Percentiles rank a stretch among this genome's conserved stretches.
Evolutionary conservation across 2,329 filamentous ascomycete species (phyloP).

Genomic region (Stemphylium lycopersici): DNA sequence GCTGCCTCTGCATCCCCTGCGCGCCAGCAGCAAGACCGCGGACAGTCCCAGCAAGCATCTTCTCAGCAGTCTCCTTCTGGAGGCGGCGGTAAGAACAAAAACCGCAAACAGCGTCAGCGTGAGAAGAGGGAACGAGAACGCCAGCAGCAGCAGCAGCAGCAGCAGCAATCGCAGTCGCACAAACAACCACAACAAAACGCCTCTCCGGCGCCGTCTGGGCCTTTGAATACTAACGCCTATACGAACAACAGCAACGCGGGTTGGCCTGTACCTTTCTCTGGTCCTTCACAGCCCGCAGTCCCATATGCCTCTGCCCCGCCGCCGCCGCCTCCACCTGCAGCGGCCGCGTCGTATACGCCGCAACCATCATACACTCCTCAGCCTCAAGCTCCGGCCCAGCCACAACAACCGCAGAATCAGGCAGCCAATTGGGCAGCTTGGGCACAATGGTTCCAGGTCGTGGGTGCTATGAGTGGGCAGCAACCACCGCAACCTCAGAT

Average conservation of each 20-base stretch:
- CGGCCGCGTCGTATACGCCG: constrained; percentile 21
- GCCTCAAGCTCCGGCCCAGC: constrained; percentile 12
- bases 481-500: constrained; percentile 28
- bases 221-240: constrained; percentile 29
- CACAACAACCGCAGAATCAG: constrained; percentile 31
- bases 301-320: constrained; percentile 21
- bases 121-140: constrained; percentile 37
- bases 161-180: constrained; percentile 20
- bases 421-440: constrained; percentile 36
- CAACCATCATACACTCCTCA: constrained; percentile 21
- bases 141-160: constrained; percentile 20
- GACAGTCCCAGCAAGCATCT: constrained; percentile 20
- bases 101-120: constrained; percentile 37
- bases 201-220: constrained; percentile 25
- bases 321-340: constrained; percentile 24
- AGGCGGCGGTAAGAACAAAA: constrained; percentile 37
- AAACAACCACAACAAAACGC: constrained; percentile 21
- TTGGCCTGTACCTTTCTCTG: constrained; percentile 29
- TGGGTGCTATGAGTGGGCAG: constrained; percentile 31
- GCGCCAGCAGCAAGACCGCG: constrained; percentile 36
- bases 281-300: constrained; percentile 24
- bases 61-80: constrained; percentile 32
- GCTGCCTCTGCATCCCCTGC: constrained; percentile 27
- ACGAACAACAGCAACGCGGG: constrained; percentile 27
- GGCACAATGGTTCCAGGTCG: constrained; percentile 37